Evolutionary conservation across 345 rosid genomes (phyloP), one percentile per base, ranked within the genome.

Genomic region (Lepidium aucheri): DNA sequence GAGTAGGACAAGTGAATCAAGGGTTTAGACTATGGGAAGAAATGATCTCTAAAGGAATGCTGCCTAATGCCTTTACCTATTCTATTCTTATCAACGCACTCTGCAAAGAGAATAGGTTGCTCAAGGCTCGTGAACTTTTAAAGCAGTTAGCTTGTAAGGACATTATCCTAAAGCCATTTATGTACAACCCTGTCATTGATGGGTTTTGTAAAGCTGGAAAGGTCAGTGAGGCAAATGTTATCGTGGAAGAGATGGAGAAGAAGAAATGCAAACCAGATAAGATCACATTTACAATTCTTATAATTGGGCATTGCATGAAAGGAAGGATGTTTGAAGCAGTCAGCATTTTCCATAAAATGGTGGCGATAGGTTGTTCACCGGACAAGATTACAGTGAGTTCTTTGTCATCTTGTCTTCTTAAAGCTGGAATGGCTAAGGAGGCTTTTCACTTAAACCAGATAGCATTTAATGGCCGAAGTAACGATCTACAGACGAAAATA

Each of bases 131-230:
- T 33, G 84, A 73, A 11, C 75, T 88, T 78, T 74, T 89, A 77
- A 69, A 67, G 63, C 85, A 80, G 65, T 65, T 93, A 78, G 84
- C 77, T 53, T 30, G 62, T 71, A 80, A 61, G 34, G 74, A 77
- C 57, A 38, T 84, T 16, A 49, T 79, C 46, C 77, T 88, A 0
- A 82, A 83, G 63, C 81, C 98, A 8, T 93, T 93, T 79, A 67
- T 90, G 33, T 93, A 80, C 80, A 93, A 93, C 76, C 97, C 97
- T 58, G 88, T 90, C 65, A 85, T 93, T 74, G 98, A 93, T 72
- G 95, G 93, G 56, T 81, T 83, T 70, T 93, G 94, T 81, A 93
- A 93, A 76, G 86, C 90, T 35, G 98, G 98, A 15, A 93, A 90
- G 70, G 70, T 93, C 69, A 86, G 83, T 32, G 89, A 93, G 81